Evolutionary conservation across 108 stramenopile genomes (phyloP), one percentile per base, ranked within the genome.

Genomic region (Skeletonema tropicum): DNA sequence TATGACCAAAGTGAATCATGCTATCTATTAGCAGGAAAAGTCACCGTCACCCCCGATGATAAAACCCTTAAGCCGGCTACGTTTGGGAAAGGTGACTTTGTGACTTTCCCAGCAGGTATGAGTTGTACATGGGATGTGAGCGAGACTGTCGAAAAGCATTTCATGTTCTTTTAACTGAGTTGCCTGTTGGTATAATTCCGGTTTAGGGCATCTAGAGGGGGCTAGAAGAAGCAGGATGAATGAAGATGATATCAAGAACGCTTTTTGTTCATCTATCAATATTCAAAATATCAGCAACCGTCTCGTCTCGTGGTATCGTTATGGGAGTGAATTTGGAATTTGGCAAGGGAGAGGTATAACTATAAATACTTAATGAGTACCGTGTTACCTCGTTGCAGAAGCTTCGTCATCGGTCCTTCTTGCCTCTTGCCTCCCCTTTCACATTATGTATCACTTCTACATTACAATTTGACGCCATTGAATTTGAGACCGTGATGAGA

Each of bases 121-220:
- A 87, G 84, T 64, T 92, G 91, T 68, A 89, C 88, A 6, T 92
- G 91, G 91, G 89, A 92, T 75, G 91, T 92, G 9, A 66, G 59
- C 15, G 91, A 88, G 73, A 79, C 84, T 23, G 85, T 92, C 15
- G 78, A 90, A 42, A 90, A 92, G 82, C 91, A 92, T 68, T 92
- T 72, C 64, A 86, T 72, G 72, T 92, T 92, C 64, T 82, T 80
- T 64, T 90, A 67, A 36, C n/a, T 45, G 15, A 45, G 42, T 12
- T 11, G 38, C 38, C 2, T 39, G 38, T 39, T 39, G 38, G 38
- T 29, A 29, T 29, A 39, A 39, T 39, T 39, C 12, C 11, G 11
- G 38, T 39, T 39, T 39, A 12, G 10, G 11, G 1, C n/a, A n/a
- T n/a, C n/a, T 39, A 12, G 35, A 29, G 35, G 35, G 35, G 8